Evolutionary conservation across 352 stramenopile genomes (phyloP), one percentile per base, ranked within the genome.

Genomic region (Globisporangium emineosum): DNA sequence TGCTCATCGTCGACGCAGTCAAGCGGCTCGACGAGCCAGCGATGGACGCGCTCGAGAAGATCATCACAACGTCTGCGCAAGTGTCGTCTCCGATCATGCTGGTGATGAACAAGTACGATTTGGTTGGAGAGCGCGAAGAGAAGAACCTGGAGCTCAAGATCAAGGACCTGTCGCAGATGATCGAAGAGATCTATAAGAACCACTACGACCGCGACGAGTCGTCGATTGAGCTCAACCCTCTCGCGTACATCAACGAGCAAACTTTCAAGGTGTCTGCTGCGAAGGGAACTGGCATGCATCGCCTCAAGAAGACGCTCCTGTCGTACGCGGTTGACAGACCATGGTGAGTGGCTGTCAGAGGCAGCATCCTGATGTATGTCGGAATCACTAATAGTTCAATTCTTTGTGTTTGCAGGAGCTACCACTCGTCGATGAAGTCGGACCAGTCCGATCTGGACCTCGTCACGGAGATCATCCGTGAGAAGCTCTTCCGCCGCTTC

Each of bases 391-490:
- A 32, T 19, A 57, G 27, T 15, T 5, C 13, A 30, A 40, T 40
- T 13, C 2, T 53, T 6, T 64, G 60, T 52, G 29, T 52, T 43
- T n/a, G 15, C 40, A 78, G 77, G 76, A 89, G 79, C 64, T 96
- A 91, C 65, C 85, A 94, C 68, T 96, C 87, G 60, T 91, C 82
- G 1, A 89, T 93, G 70, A 88, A 88, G 75, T 94, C 87, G 56
- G 83, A 93, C 43, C 71, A 86, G 64, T 93, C 85, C 3, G 86
- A 94, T 57, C 62, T 96, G 56, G 85, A 93, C 23, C 69, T 96
- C 33, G 87, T 96, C 60, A 89, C 72, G 10, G 87, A 96, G 64
- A 96, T 96, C 71, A 96, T 96, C 59, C 85, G 87, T 27, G 87
- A 93, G 56, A 93, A 96, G 71, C 78, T 96, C 53, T 96, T 89